Base-by-base conservation (phyloP, 1,284 basidiomycete species). In the Moniliophthora roreri region DNA sequence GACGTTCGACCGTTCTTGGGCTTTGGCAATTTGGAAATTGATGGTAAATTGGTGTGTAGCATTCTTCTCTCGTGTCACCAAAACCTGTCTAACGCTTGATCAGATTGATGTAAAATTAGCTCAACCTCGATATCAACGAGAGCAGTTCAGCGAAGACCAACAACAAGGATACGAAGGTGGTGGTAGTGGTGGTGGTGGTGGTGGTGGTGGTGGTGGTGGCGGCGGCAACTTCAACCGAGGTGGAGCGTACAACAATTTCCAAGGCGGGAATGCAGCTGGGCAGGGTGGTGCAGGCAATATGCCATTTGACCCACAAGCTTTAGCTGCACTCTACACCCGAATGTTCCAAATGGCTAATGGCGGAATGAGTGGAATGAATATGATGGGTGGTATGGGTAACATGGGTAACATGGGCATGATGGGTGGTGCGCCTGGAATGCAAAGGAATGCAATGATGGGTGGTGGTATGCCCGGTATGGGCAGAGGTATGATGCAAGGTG, bases 71-170 rank as follows among this genome's bases (percentile, higher is more conserved):
- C 8, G 15, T 35, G 9, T n/a, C 32, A 24, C n/a, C 7, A 16
- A 2, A 10, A 11, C 11, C 9, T 28, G 16, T 32, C 28, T 28
- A 60, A n/a, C n/a, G n/a, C n/a, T n/a, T n/a, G n/a, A n/a, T n/a
- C n/a, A 96, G 92, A 95, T 98, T 62, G 95, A 98, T 65, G 93
- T 98, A 50, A 98, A 98, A 71, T 80, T 92, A 55, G 93, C 93
- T 4, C 92, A 95, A 69, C 93, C 93, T 1, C 83, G 93, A 52
- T 87, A 87, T 58, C 87, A 89, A 64, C 81, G 89, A 32, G 88
- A 91, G 24, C 24, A 46, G 5, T 46, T 46, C 44, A 46, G 24
- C 74, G 51, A 56, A 42, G 55, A 56, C 49, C 36, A 56, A 35
- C 55, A 50, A 37, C 45, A 44, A 10, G 71, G 73, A 32, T 32